Conservation (phyloP, 495 filamentous ascomycete species). For the Hamigera avellanea region DNA sequence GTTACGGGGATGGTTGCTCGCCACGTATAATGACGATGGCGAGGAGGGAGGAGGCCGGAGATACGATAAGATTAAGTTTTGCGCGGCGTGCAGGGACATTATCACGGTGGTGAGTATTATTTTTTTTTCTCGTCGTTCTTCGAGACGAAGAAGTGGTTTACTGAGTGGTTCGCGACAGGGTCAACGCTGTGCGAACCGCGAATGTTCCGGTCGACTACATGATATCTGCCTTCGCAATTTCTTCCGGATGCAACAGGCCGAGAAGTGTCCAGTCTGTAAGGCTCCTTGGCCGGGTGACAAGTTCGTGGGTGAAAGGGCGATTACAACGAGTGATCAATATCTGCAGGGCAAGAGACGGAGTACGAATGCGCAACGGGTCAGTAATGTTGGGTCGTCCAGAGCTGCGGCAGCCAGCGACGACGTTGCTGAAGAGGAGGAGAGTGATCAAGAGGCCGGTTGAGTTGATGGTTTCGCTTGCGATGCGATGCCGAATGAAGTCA, state of each 20-base stretch:
- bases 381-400: background rate
- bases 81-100: conserved; percentile 81
- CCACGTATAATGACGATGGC: conserved; percentile 70
- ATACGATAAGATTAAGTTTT: conserved; percentile 82
- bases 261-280: conserved; percentile 65
- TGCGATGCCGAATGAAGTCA: no score
- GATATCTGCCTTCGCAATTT: conserved; percentile 63
- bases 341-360: conserved; percentile 21
- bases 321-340: conserved; percentile 19
- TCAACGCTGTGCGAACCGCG: conserved; percentile 60
- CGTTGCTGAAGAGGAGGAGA: background rate
- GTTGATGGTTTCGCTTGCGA: no score
- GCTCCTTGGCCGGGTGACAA: conserved; percentile 59
- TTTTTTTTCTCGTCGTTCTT: background rate
- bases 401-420: background rate
- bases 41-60: conserved; percentile 30
- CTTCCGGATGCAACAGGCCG: conserved; percentile 51
- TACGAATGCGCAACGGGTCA: conserved; percentile 9
- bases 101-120: conserved; percentile 54
- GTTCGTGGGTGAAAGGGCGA: conserved; percentile 74
- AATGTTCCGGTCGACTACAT: conserved; percentile 64
- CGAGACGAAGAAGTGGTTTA: no score
- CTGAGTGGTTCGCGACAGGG: no score
- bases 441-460: no score
- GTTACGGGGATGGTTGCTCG: conserved; percentile 66